These are phyloP conservation scores for Phaffomyces thermotolerans DNA, from an alignment of 805 yeast genomes.

Conservation along the genomic window DNA sequence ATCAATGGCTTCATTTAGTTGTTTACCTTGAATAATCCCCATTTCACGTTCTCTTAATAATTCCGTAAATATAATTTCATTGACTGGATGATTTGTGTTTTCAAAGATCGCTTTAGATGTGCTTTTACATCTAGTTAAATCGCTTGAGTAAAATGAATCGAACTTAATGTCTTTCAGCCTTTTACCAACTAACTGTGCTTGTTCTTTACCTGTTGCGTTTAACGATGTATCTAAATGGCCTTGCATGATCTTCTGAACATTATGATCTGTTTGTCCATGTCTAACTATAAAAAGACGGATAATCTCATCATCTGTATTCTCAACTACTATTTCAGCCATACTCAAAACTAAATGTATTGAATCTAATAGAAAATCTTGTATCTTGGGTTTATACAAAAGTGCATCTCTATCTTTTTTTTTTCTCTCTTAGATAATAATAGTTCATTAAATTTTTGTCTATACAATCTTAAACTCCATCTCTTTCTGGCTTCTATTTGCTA, in stretches of 20 bases:
- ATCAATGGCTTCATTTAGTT: constrained; percentile 51
- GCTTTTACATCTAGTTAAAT: constrained; percentile 47
- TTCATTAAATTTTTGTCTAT: too few relatives aligned
- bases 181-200: constrained; percentile 50
- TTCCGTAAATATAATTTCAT: constrained; percentile 27
- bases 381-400: too few relatives aligned
- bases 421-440: too few relatives aligned
- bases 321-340: background rate
- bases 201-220: constrained; percentile 53
- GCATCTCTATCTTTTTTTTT: too few relatives aligned
- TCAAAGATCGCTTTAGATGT: constrained; percentile 42
- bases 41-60: constrained; percentile 62
- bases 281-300: constrained; percentile 58
- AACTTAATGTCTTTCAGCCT: constrained; percentile 25
- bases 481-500: too few relatives aligned
- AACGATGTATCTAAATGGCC: constrained; percentile 68
- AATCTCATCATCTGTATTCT: constrained; percentile 6
- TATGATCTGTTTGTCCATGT: constrained; percentile 82
- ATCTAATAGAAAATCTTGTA: too few relatives aligned
- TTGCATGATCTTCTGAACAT: constrained; percentile 60
- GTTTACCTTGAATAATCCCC: constrained; percentile 79
- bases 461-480: too few relatives aligned
- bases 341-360: too few relatives aligned
- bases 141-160: constrained; percentile 34
- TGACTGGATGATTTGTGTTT: constrained; percentile 14